Percentiles rank a stretch among this genome's conserved stretches.
These are phyloP conservation scores for Psilocybe cubensis DNA, from an alignment of 768 basidiomycete genomes.

Conservation along the genomic window DNA sequence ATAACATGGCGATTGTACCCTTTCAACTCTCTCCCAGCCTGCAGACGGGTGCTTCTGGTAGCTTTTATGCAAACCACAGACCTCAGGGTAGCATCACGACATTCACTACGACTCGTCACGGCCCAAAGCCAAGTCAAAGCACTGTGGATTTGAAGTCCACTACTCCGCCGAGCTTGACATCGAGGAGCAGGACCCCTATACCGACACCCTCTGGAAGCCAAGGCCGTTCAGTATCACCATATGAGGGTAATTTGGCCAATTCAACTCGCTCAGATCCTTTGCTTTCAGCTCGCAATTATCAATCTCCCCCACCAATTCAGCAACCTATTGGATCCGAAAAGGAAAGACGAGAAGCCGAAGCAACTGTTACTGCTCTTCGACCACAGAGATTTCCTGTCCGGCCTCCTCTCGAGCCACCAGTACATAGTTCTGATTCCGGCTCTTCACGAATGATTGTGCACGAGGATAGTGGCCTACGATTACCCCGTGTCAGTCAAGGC, in stretches of 20 bases:
- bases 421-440: background rate
- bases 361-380: background rate
- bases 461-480: constrained; percentile 19
- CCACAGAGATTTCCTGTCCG: background rate
- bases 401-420: background rate
- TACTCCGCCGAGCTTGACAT: background rate
- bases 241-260: background rate
- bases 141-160: background rate
- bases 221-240: background rate
- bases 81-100: background rate
- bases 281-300: background rate
- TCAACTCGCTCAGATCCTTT: background rate
- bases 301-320: background rate
- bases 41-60: background rate
- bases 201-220: background rate
- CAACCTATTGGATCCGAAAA: background rate
- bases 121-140: background rate
- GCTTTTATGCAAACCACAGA: background rate
- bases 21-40: background rate
- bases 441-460: constrained; percentile 5
- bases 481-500: background rate
- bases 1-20: background rate
- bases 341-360: background rate
- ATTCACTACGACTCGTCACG: background rate
- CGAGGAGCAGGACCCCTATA: background rate